phyloP scores from a whole-genome alignment of 306 rosid species.

The Inga leiocalycina region DNA sequence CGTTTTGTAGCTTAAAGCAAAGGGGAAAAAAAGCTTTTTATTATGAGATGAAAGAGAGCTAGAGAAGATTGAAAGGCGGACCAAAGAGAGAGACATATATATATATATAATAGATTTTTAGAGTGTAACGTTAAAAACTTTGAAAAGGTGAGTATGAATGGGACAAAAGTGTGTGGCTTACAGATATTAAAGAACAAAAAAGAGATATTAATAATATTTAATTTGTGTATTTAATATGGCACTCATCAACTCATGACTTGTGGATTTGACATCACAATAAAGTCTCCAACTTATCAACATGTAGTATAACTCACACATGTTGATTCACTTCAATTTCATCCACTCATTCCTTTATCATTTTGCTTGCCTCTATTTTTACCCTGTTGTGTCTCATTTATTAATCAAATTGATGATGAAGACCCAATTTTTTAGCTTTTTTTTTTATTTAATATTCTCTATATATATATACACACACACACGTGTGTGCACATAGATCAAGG shows the following conservation, averaged over 20 bases:
- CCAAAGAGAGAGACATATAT: background rate
- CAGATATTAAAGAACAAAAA: background rate
- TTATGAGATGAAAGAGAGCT: background rate
- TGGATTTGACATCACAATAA: background rate
- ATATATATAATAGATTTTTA: no score
- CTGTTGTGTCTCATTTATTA: background rate
- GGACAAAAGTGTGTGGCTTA: conserved; percentile 33
- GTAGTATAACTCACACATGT: background rate
- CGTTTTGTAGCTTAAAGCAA: conserved; percentile 24
- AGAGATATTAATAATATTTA: background rate
- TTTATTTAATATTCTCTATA: no score
- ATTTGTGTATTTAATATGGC: background rate
- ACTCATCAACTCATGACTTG: background rate
- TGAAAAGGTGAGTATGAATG: conserved; percentile 14
- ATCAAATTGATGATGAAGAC: background rate
- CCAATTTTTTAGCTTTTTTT: no score
- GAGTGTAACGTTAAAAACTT: conserved; percentile 8
- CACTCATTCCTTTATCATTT: background rate
- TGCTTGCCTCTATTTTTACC: background rate
- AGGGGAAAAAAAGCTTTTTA: background rate
- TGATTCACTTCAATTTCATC: background rate
- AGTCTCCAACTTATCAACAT: background rate
- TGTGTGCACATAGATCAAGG: no score
- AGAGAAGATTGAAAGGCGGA: conserved; percentile 9
- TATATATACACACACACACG: no score